Base-by-base conservation (phyloP, 208 protist species). In the Leishmania lainsoni region DNA sequence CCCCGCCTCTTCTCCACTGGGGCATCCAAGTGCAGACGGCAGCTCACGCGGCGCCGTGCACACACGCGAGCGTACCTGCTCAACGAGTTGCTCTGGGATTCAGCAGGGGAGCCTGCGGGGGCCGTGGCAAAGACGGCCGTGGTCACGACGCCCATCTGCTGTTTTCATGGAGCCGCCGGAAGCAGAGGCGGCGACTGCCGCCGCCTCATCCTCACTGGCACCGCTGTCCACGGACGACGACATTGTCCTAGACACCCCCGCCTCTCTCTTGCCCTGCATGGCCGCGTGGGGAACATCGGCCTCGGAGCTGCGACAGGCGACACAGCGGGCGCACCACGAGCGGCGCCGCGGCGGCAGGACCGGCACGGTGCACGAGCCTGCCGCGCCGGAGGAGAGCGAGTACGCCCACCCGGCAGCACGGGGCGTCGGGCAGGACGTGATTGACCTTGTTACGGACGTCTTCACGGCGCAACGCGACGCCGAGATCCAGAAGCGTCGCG, bases 391-490 rank as follows among this genome's bases (percentile, higher is more conserved):
- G 76, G 54, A 14, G 6, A 65, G 74, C 29, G 85, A 35, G 16
- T 59, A 66, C 75, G 63, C 80, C 5, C 91, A 94, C 83, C 90
- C 90, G 8, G 86, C 91, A 51, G 83, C 91, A 2, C 89, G 90
- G 49, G 92, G 93, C 10, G 87, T 96, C 0, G 89, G 91, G 10
- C 79, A 89, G 63, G 93, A 98, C 73, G 91, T 96, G 35, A 91
- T 97, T 76, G 86, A 96, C 73, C 83, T 98, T 45, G 95, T 98
- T 17, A 98, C 95, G 45, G 95, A 98, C 76, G 93, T 83, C 29
- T 96, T 96, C 78, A 84, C 83, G 35, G 82, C 88, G 79, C 84
- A 93, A 81, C 90, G 95, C 8, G 90, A 98, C 70, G 75, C 75
- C 22, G 84, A 89, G 58, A 81, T 96, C 29, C 66, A 63, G 49